Base-by-base conservation (phyloP, 2,329 filamentous ascomycete species). In the Cladosporium sp. region DNA sequence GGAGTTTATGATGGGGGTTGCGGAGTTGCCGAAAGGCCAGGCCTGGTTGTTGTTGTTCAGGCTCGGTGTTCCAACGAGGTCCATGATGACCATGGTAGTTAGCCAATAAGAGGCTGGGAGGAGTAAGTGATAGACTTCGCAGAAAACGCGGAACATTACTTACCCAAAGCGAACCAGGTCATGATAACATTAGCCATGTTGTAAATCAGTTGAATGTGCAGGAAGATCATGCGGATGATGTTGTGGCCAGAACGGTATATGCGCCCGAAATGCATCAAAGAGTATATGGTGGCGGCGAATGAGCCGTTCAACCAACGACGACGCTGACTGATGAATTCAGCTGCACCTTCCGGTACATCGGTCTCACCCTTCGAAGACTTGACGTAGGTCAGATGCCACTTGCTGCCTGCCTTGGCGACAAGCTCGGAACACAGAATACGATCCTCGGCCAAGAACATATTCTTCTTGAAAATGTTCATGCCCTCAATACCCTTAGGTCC, bases 381-480 rank as follows among this genome's bases (percentile, higher is more conserved):
- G 78, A 98, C 95, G 71, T 98, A 98, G 53, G 88, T 92, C 71
- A 98, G 73, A 79, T 98, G 93, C 93, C 93, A 98, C 74, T 98
- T 98, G 61, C 92, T 95, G 60, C 93, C 93, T 52, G 93, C 92
- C 77, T 98, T 98, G 68, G 93, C 93, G 60, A 98, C 93, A 68
- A 98, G 77, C 72, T 98, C 93, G 80, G 97, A 98, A 79, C 93
- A 98, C 48, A 98, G 82, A 77, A 98, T 98, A 83, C 93, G 90
- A 85, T 98, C 93, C 77, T 98, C 93, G 73, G 93, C 93, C 83
- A 98, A 92, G 81, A 97, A 98, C 93, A 98, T 98, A 83, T 98
- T 98, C 84, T 97, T 97, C 79, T 97, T 97, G 87, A 98, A 98
- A 72, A 98, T 97, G 76, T 97, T 97, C 93, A 97, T 97, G 64